Percentiles rank a stretch among this genome's conserved stretches.
phyloP scores from a whole-genome alignment of 176 grass and related monocot species.

The Zea luxurians region DNA sequence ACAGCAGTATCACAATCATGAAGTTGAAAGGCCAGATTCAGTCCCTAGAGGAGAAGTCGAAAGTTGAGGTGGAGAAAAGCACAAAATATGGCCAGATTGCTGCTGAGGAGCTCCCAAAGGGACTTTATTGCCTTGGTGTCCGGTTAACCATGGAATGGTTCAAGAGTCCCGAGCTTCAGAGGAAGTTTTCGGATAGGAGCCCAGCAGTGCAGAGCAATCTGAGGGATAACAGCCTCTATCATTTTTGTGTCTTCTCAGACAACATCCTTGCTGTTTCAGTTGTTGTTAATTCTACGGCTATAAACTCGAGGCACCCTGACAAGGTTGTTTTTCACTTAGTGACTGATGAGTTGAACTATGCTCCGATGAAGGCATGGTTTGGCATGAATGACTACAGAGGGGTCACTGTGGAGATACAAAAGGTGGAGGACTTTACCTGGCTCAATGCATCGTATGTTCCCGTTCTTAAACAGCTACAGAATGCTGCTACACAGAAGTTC shows the following conservation, averaged over 20 bases:
- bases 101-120: conserved; percentile 94
- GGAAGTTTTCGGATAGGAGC: conserved; percentile 59
- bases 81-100: conserved; percentile 92
- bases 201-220: conserved; percentile 55
- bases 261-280: conserved; percentile 93
- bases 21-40: conserved; percentile 94
- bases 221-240: conserved; percentile 78
- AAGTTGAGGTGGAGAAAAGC: conserved; percentile 83
- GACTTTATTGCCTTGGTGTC: conserved; percentile 88
- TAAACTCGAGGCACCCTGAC: conserved; percentile 74
- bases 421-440: conserved; percentile 93
- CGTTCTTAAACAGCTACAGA: conserved; percentile 91
- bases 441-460: conserved; percentile 94
- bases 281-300: conserved; percentile 80
- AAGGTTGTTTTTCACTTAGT: conserved; percentile 94
- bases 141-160: conserved; percentile 91
- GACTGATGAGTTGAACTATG: conserved; percentile 93
- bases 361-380: conserved; percentile 94
- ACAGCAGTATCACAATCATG: conserved; percentile 62
- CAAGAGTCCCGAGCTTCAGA: conserved; percentile 63
- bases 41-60: conserved; percentile 77
- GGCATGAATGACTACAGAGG: conserved; percentile 75
- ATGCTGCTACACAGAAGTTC: conserved; percentile 88
- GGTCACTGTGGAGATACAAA: conserved; percentile 82
- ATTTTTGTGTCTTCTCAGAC: conserved; percentile 95